Evolutionary conservation across 495 filamentous ascomycete genomes (phyloP).

Genomic region (Hamigera avellanea): DNA sequence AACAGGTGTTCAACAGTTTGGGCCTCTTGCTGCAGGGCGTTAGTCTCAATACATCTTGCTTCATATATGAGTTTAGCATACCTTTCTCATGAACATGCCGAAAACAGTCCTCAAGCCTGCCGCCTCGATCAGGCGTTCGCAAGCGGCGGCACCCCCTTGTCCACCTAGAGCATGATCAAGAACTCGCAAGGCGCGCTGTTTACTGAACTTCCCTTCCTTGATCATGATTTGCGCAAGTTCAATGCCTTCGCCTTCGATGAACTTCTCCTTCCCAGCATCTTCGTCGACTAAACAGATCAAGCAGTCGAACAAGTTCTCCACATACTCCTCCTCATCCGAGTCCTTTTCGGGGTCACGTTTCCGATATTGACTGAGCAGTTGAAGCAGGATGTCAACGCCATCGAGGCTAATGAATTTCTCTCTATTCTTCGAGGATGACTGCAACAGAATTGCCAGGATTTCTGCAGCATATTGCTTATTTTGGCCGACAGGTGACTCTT

Average conservation of each 20-base stretch:
- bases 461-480: conserved; percentile 97
- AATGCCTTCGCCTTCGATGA: conserved; percentile 82
- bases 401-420: conserved; percentile 51
- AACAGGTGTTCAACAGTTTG: conserved; percentile 73
- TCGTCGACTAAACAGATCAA: conserved; percentile 72
- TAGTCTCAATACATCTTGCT: conserved; percentile 5
- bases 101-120: conserved; percentile 80
- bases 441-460: conserved; percentile 74
- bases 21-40: conserved; percentile 42
- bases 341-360: conserved; percentile 79
- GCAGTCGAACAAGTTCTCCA: conserved; percentile 84
- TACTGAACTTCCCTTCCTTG: conserved; percentile 68
- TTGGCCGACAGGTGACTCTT: conserved; percentile 54
- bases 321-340: conserved; percentile 85
- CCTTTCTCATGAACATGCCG: conserved; percentile 81
- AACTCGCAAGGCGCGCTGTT: conserved; percentile 60
- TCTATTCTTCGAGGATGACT: conserved; percentile 55
- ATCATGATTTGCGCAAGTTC: conserved; percentile 90
- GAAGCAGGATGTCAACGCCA: conserved; percentile 69
- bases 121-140: conserved; percentile 65
- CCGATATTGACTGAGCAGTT: conserved; percentile 79
- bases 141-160: conserved; percentile 42
- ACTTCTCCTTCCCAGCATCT: conserved; percentile 62
- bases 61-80: conserved; percentile 7
- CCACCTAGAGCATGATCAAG: conserved; percentile 75